These are phyloP conservation scores for Polychaeton citri DNA, from an alignment of 2,329 filamentous ascomycete genomes.

Conservation along the genomic window DNA sequence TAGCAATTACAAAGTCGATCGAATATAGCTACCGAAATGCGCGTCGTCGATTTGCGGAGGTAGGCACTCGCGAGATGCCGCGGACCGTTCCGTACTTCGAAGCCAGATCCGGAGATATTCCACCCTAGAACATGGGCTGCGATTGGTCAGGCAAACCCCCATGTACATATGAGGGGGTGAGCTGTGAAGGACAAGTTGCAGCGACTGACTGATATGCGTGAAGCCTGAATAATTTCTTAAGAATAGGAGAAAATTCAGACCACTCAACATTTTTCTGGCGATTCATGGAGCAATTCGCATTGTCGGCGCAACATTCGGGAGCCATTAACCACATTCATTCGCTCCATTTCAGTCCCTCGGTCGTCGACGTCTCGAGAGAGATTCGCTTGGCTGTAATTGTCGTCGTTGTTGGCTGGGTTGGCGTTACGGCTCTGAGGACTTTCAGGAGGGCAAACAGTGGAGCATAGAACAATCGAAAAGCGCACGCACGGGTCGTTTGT, in stretches of 20 bases:
- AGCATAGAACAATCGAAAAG: background rate
- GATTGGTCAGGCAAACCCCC: no score
- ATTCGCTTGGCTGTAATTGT: constrained; percentile 38
- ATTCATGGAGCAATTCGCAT: constrained; percentile 20
- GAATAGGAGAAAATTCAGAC: no score
- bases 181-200: background rate
- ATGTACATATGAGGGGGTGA: no score
- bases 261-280: no score
- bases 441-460: background rate
- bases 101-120: no score
- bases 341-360: constrained; percentile 37
- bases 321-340: constrained; percentile 33
- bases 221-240: no score
- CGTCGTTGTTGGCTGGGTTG: constrained; percentile 26
- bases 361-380: constrained; percentile 37
- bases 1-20: background rate
- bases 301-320: constrained; percentile 20
- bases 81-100: no score
- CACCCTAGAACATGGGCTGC: no score
- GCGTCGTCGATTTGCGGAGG: background rate
- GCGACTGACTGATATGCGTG: no score
- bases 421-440: constrained; percentile 8
- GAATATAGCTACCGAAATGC: background rate
- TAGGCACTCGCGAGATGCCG: background rate
- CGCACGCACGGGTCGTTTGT: no score